Conservation (phyloP, 2,329 filamentous ascomycete species). For the Xylaria sp. region DNA sequence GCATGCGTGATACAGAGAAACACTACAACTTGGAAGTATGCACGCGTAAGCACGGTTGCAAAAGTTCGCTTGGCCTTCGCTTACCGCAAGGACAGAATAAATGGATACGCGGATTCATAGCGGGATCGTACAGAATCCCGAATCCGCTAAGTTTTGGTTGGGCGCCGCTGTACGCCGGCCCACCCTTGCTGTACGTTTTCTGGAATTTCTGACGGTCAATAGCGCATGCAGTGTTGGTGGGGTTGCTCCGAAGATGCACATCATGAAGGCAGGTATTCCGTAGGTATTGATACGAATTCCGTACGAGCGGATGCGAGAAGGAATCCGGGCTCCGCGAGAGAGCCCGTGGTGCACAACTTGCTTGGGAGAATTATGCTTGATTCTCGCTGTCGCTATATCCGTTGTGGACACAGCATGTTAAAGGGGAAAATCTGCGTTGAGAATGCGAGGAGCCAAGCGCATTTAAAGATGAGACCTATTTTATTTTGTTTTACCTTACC, state of each 20-base stretch:
- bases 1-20: background rate
- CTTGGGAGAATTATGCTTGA: constrained; percentile 9
- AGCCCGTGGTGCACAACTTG: constrained; percentile 7
- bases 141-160: background rate
- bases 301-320: background rate
- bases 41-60: background rate
- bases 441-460: too few relatives aligned
- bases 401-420: too few relatives aligned
- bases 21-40: background rate
- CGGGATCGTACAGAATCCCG: constrained; percentile 8
- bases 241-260: background rate
- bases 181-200: background rate
- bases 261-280: too few relatives aligned
- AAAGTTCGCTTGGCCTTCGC: background rate
- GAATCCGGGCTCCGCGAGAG: constrained; percentile 18
- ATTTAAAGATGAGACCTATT: too few relatives aligned
- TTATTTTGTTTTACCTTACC: background rate
- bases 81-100: background rate
- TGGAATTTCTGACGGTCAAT: background rate
- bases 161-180: background rate
- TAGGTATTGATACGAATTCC: background rate
- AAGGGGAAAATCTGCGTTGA: too few relatives aligned
- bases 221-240: constrained; percentile 1
- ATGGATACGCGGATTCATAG: background rate
- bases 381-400: background rate